Percentiles rank a stretch among this genome's conserved stretches.
Conservation (phyloP, 768 basidiomycete species). For the Goffeauzyma gilvescens region DNA sequence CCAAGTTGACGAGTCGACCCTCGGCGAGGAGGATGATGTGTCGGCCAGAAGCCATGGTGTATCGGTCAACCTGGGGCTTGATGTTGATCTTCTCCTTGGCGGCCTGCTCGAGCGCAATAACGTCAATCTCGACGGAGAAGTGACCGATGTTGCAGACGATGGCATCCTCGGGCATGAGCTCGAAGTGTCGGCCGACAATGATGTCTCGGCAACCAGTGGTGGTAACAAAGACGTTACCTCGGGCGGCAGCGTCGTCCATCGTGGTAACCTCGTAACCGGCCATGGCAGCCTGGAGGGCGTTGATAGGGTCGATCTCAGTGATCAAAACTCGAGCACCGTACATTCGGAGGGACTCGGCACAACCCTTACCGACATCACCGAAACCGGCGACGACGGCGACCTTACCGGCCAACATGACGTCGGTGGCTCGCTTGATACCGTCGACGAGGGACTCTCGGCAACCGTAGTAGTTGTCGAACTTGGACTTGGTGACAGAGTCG, state of each 20-base stretch:
- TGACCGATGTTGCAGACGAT: conserved; percentile 58
- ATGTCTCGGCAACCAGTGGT: conserved; percentile 98
- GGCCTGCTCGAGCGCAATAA: conserved; percentile 92
- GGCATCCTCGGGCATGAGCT: conserved; percentile 89
- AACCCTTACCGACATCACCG: conserved; percentile 98
- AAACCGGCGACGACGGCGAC: conserved; percentile 97
- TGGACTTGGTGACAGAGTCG: conserved; percentile 98
- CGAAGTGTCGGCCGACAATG: conserved; percentile 78
- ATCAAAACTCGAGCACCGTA: conserved; percentile 91
- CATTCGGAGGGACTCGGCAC: conserved; percentile 88
- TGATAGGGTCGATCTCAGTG: conserved; percentile 99
- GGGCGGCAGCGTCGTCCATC: conserved; percentile 89
- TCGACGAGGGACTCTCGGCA: conserved; percentile 99
- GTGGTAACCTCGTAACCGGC: conserved; percentile 92
- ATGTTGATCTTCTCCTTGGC: conserved; percentile 67
- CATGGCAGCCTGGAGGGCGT: conserved; percentile 98
- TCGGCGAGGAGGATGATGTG: conserved; percentile 96
- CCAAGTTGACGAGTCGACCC: conserved; percentile 96
- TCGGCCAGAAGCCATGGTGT: conserved; percentile 73
- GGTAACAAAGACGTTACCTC: conserved; percentile 83
- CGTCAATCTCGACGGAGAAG: conserved; percentile 56
- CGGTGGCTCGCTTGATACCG: conserved; percentile 98
- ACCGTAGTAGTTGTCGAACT: conserved; percentile 72
- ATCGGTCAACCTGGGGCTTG: conserved; percentile 98
- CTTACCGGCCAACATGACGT: conserved; percentile 99